Evolutionary conservation across 192 early-diverging fungal genomes (phyloP), one percentile per base, ranked within the genome.

Genomic region (Rhizophagus sp.): DNA sequence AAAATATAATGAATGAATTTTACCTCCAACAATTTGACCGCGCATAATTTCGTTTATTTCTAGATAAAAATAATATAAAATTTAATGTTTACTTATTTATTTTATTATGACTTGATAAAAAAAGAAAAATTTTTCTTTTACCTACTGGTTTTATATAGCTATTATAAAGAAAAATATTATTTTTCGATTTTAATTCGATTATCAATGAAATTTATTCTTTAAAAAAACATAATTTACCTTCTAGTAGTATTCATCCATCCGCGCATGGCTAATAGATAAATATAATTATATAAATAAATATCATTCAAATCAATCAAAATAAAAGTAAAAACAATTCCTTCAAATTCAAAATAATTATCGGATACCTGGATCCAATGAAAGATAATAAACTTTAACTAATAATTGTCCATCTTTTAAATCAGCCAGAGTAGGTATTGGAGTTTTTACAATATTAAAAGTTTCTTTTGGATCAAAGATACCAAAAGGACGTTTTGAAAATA

Each of bases 41-140:
- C 87, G 82, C 87, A 88, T 88, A 3, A 88, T 75, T 52, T 82
- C 84, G 27, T 85, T 82, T 83, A 76, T 88, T 81, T n/a, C 85
- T 87, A 75, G 24, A 30, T 67, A 50, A 68, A n/a, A 22, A 50
- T 25, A 30, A 61, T 13, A 47, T 33, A 33, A 27, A 62, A 36
- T 24, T 13, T 4, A 36, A 36, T 36, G 34, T 36, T n/a, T 13
- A 61, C 0, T 41, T 27, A 4, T 34, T 30, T 39, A 39, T 36
- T 4, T 49, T 19, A n/a, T 36, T 36, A 2, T 30, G 30, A 30
- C 30, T 36, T 36, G 3, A 33, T 19, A 19, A 25, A 24, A 75
- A 47, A 49, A 25, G 22, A 12, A 9, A 72, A 36, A 0, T 30
- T 17, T 33, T 57, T 36, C 15, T 27, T 9, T 73, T 49, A 78